Base-by-base conservation (phyloP, 352 stramenopile genomes). In the Globisporangium recalcitrans region DNA sequence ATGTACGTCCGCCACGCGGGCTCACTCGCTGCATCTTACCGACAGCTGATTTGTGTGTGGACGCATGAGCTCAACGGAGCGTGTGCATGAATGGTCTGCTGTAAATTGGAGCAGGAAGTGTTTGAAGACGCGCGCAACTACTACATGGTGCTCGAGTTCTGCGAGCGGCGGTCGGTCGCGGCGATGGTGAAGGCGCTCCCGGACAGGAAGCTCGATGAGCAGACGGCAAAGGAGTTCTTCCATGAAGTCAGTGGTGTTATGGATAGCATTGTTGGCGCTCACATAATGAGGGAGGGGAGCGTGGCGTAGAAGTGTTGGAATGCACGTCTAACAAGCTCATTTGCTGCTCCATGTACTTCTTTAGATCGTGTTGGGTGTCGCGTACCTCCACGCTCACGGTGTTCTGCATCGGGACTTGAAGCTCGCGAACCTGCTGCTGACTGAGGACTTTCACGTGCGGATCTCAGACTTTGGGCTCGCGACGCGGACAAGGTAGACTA, bases 381-480 rank as follows among this genome's bases (percentile, higher is more conserved):
- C 99, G 75, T 99, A 99, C 74, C 99, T 97, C 69, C 98, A 99
- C 78, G 98, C 98, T 67, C 96, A 99, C 70, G 94, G 97, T 64
- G 98, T 99, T 64, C 97, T 99, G 42, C 98, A 99, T 69, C 87
- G 97, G 63, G 97, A 99, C 78, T 80, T 99, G 31, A 99, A 99
- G 73, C 96, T 96, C 3, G 96, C 99, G 54, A 99, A 99, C 74
- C 69, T 99, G 52, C 80, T 99, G 49, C 74, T 99, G 27, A 97
- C 99, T 73, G 91, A 89, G 10, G 97, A 99, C 71, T 97, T 98
- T 65, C 99, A 99, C 72, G 97, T 99, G 68, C 99, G 99, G 73
- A 98, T 99, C 76, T 97, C 97, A 6, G 98, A 99, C 74, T 99
- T 99, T 82, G 98, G 98, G n/a, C 84, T 99, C 11, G 98, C 93